Conservation (phyloP, 495 filamentous ascomycete genomes). For the Daldinia concentrica region DNA sequence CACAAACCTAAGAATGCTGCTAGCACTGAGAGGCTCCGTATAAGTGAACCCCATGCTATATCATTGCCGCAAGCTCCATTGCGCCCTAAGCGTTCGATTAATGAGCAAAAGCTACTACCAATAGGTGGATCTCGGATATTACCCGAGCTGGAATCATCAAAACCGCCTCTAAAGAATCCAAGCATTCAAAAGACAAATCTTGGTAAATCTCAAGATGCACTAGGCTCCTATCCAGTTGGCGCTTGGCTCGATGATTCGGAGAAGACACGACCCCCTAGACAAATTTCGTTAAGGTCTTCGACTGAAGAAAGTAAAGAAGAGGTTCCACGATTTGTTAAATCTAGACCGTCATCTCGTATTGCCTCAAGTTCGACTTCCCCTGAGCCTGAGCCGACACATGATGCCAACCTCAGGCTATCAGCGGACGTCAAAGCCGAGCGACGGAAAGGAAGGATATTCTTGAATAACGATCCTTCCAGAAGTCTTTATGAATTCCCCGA, state of each 20-base stretch:
- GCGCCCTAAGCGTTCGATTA: neutral
- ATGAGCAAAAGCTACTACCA: neutral
- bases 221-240: constrained; percentile 22
- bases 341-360: neutral
- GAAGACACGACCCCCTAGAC: neutral
- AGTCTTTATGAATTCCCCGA: constrained; percentile 28
- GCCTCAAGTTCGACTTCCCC: neutral
- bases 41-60: constrained; percentile 11
- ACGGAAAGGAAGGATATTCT: constrained; percentile 31
- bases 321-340: neutral
- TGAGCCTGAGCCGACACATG: neutral
- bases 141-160: neutral
- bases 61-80: neutral
- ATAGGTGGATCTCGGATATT: neutral
- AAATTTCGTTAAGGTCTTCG: neutral
- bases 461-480: neutral
- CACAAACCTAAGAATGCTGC: neutral
- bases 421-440: constrained; percentile 15
- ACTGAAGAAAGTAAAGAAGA: neutral
- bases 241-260: constrained; percentile 1
- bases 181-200: constrained; percentile 7
- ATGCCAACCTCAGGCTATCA: too few species aligned
- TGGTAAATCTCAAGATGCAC: constrained; percentile 16
- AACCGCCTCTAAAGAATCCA: neutral
- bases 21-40: constrained; percentile 9